Evolutionary conservation across 1,284 basidiomycete genomes (phyloP).

Genomic region (Ganoderma multipileum): DNA sequence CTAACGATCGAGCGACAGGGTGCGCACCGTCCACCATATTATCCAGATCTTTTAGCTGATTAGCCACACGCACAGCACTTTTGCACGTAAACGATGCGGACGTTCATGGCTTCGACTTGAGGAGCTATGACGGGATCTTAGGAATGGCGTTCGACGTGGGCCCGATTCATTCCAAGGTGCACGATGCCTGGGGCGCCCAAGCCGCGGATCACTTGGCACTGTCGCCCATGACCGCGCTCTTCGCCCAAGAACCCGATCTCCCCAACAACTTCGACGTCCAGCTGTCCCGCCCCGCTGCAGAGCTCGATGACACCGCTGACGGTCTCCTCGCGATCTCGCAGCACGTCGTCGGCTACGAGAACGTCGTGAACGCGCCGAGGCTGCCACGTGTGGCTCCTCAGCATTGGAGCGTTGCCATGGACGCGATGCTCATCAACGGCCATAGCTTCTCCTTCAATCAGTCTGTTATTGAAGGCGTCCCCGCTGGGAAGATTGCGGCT

Average conservation of each 20-base stretch:
- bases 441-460: conserved; percentile 37
- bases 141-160: conserved; percentile 28
- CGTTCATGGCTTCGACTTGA: conserved; percentile 8
- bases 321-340: conserved; percentile 42
- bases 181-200: conserved; percentile 51
- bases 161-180: conserved; percentile 45
- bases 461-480: conserved; percentile 35
- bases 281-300: conserved; percentile 35
- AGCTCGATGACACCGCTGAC: conserved; percentile 34
- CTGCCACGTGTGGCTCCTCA: conserved; percentile 55
- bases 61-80: conserved; percentile 33
- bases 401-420: conserved; percentile 40
- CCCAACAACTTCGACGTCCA: conserved; percentile 41
- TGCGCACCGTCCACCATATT: conserved; percentile 10
- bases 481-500: conserved; percentile 38
- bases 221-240: conserved; percentile 36
- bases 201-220: conserved; percentile 19
- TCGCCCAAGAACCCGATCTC: conserved; percentile 34
- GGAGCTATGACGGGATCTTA: conserved; percentile 17
- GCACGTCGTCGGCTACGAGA: conserved; percentile 34
- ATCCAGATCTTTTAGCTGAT: background rate
- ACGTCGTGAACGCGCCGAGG: conserved; percentile 33
- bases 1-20: conserved; percentile 39
- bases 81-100: conserved; percentile 32
- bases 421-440: conserved; percentile 40